These are phyloP conservation scores for Colletotrichum somersetense DNA, from an alignment of 2,329 filamentous ascomycete species.

Conservation along the genomic window DNA sequence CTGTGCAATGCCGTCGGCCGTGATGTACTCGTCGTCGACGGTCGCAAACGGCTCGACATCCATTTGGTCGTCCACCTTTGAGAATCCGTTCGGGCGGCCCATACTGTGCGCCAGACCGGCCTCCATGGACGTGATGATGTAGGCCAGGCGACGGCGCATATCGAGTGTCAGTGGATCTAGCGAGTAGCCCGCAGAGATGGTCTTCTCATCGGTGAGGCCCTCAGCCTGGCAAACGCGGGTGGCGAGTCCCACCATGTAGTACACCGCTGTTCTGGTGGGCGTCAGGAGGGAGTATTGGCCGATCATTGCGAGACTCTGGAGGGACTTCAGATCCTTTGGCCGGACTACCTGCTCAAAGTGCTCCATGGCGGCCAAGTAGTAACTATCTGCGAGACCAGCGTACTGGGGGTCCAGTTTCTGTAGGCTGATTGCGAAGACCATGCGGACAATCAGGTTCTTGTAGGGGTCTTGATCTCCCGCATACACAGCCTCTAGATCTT, in stretches of 20 bases:
- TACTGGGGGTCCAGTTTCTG: constrained; percentile 92
- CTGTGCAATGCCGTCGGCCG: constrained; percentile 77
- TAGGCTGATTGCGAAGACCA: constrained; percentile 94
- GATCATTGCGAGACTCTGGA: constrained; percentile 90
- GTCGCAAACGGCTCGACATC: constrained; percentile 88
- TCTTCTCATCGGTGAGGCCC: constrained; percentile 89
- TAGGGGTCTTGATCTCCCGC: constrained; percentile 81
- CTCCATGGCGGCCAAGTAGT: constrained; percentile 90
- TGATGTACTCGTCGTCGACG: constrained; percentile 87
- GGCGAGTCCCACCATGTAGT: constrained; percentile 91
- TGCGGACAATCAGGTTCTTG: constrained; percentile 87
- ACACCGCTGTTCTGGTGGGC: constrained; percentile 90
- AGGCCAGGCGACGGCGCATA: constrained; percentile 88
- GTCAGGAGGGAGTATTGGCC: constrained; percentile 93
- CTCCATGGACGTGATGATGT: constrained; percentile 91
- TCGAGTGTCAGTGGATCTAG: constrained; percentile 84
- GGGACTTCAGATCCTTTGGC: constrained; percentile 88
- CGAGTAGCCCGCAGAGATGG: constrained; percentile 74
- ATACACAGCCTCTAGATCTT: constrained; percentile 86
- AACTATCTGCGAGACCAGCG: constrained; percentile 93
- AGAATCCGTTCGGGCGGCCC: constrained; percentile 87
- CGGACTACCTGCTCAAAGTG: constrained; percentile 85
- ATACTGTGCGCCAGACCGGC: constrained; percentile 88
- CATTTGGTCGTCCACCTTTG: constrained; percentile 83
- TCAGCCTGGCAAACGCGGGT: constrained; percentile 90